A percentile compares a stretch with the other conserved stretches of the same genome.
phyloP scores from a whole-genome alignment of 192 early-diverging fungal genomes.

The Coemansia sp. region DNA sequence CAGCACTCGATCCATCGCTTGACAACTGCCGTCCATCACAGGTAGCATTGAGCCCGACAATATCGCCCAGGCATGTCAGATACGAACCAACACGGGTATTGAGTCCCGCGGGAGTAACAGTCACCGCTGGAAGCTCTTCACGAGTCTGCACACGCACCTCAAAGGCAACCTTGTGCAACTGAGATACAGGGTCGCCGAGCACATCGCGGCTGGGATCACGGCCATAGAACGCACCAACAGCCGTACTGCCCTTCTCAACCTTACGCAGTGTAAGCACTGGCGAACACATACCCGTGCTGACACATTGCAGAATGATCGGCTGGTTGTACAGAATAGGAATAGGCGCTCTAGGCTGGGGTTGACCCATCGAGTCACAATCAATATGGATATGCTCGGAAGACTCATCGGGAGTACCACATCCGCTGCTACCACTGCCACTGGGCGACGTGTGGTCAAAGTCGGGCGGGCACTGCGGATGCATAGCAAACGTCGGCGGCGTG shows the following conservation, averaged over 20 bases:
- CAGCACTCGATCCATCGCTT: constrained; percentile 5
- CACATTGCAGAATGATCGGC: constrained; percentile 79
- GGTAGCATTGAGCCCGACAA: constrained; percentile 67
- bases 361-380: constrained; percentile 13
- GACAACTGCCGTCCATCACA: constrained; percentile 35
- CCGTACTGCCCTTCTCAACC: constrained; percentile 79
- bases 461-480: constrained; percentile 57
- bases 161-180: constrained; percentile 89
- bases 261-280: constrained; percentile 80
- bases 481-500: constrained; percentile 71
- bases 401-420: constrained; percentile 12
- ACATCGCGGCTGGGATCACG: constrained; percentile 49
- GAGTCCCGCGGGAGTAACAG: constrained; percentile 42
- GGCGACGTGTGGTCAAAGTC: constrained; percentile 17
- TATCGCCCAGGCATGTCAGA: constrained; percentile 70
- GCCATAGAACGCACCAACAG: constrained; percentile 57
- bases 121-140: constrained; percentile 44
- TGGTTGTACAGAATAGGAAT: constrained; percentile 85
- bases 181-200: constrained; percentile 82
- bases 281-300: constrained; percentile 80
- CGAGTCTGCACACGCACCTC: constrained; percentile 57
- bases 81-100: constrained; percentile 50
- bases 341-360: constrained; percentile 44
- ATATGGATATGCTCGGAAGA: constrained; percentile 3
- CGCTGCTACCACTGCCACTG: background rate